Conservation (phyloP, 257 asterid genomes). For the Solanum pinnatisectum region DNA sequence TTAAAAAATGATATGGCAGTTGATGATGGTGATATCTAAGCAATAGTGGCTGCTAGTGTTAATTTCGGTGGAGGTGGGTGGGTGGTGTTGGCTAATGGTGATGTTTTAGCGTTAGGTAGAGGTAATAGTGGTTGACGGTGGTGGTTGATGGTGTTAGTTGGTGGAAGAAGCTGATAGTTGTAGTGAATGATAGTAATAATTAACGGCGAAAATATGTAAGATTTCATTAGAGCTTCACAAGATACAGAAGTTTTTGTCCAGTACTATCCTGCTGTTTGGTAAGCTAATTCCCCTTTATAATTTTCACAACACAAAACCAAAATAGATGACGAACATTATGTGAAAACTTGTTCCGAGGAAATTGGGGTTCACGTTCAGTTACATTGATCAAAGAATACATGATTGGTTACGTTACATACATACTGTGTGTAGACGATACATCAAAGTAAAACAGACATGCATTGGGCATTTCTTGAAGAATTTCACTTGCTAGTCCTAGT, state of each 20-base stretch:
- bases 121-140: not conserved
- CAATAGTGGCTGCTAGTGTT: no score
- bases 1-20: no score
- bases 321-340: not conserved
- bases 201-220: not conserved
- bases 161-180: no score
- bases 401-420: slow-evolving; percentile 2
- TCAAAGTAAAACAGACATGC: slow-evolving; percentile 1
- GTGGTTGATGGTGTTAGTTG: no score
- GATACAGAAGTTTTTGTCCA: not conserved
- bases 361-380: not conserved
- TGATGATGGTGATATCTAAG: no score
- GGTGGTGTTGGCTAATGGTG: no score
- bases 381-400: slow-evolving; percentile 16
- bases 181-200: no score
- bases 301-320: not conserved
- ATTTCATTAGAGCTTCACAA: not conserved
- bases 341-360: not conserved
- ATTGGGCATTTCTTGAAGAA: not conserved
- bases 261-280: not conserved
- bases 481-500: not conserved
- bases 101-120: no score
- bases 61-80: no score
- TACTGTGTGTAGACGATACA: not conserved
- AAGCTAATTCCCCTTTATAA: not conserved